Base-by-base conservation (phyloP, 192 early-diverging fungal species). In the Backusella circina region DNA sequence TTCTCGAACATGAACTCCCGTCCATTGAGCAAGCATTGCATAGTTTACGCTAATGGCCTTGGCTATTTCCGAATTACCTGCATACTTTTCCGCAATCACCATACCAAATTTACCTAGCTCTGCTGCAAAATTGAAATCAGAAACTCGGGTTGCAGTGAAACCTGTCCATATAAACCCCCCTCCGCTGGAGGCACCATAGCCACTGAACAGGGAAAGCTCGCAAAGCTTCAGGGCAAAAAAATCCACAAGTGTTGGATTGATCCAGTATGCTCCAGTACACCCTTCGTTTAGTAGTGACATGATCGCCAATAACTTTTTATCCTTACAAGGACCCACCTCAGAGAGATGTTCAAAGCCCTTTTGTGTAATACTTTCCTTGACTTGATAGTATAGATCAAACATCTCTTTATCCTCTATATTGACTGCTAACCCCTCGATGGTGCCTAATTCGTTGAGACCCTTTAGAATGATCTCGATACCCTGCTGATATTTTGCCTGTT, bases 241-340 rank as follows among this genome's bases (percentile, higher is more conserved):
- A 12, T 78, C 77, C 6, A 78, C 64, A 5, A 78, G 33, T 13
- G 35, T 37, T 47, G 77, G 70, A 30, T 61, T 26, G n/a, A 73
- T 65, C 77, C 77, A 78, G 31, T 78, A 78, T 2, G 77, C 70
- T 32, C 70, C 77, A 15, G 71, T 73, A 36, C 70, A 71, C 5
- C 71, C 77, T 44, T 78, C 77, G 26, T 78, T 65, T 1, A 78
- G 70, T 15, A 78, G n/a, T 61, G 71, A 32, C 77, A 78, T 78
- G 67, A 67, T 37, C 12, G 65, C 65, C n/a, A 78, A 31, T 35
- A 65, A 61, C 23, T 50, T 64, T 21, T 31, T 32, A 44, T 78
- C 64, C 8, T 72, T 61, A 23, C 77, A 78, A 5, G 65, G 77
- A 21, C 47, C 65, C 1, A 32, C 35, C 5, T 67, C n/a, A 1